Evolutionary conservation across 2,329 filamentous ascomycete species (phyloP), one percentile per base, ranked within the genome.

Genomic region (Ophiocordyceps robertsii): DNA sequence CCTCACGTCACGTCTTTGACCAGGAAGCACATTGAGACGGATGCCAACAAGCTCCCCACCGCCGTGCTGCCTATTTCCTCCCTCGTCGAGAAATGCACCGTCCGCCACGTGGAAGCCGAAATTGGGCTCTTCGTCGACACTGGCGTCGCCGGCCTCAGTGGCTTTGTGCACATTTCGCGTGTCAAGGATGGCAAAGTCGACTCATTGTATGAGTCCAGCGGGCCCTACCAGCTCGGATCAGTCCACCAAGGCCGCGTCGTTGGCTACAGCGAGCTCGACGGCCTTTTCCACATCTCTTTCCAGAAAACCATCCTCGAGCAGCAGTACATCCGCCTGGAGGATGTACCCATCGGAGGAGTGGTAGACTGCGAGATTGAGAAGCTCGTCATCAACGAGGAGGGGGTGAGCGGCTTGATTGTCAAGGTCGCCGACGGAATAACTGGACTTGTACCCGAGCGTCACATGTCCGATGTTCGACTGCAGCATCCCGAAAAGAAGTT

Each of bases 401-500:
- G 90, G 38, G 73, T 94, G 35, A 78, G 77, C 45, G 89, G 88
- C 24, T 63, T 98, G 29, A 75, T 96, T 24, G 73, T 96, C 41
- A 84, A 84, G 52, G 64, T 98, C 41, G 82, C 87, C 9, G 86
- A 95, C 36, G 85, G 85, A 38, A 87, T 98, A 49, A 82, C 77
- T 40, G 92, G 88, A n/a, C 73, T 95, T 44, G 88, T 96, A 3
- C 77, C 88, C 4, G 84, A 90, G 55, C 80, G 82, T 56, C 93
- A 98, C 57, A 70, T 98, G 52, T 82, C 92, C 38, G 93, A 98
- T 58, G 75, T 92, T 13, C 79, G 79, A 46, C 69, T 98, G 21
- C 84, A 92, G 56, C 84, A 95, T 54, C 92, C 92, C 0, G 92
- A 98, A 62, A 93, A 90, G 69, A 96, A 95, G 58, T 98, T 95